Base-by-base conservation (phyloP, 2,329 filamentous ascomycete genomes). In the Lasiodiplodia hormozganensis region DNA sequence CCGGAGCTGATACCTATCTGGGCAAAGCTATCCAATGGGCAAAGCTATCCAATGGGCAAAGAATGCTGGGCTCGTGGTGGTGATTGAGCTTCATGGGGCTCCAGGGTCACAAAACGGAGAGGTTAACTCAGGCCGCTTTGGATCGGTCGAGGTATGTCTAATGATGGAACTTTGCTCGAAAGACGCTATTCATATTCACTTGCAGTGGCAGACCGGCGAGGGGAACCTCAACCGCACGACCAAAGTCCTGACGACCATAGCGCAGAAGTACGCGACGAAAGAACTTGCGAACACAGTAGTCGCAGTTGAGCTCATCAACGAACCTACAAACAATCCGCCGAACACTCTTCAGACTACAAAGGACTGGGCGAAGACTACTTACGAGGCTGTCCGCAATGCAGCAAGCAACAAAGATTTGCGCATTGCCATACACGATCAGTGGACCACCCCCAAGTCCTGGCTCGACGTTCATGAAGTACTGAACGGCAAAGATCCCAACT, bases 401-500 rank as follows among this genome's bases (percentile, higher is more conserved):
- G 74, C 81, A 2, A 76, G 82, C 53, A 82, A 81, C 16, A 75
- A 83, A 14, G 83, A 90, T n/a, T 81, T 90, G 36, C 80, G 76
- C 78, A 65, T 65, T n/a, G 67, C 36, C 21, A 77, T 91, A 38
- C 85, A 87, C 53, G 87, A 89, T 78, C 76, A 82, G 31, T 72
- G 81, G 2, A 83, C 86, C 0, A 82, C 79, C 52, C 82, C 81
- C 6, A 92, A 87, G 86, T 91, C 91, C 72, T 83, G 81, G 81
- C 52, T 69, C 36, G 69, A 72, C 11, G 69, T 77, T 49, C 71
- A 71, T 64, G 40, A 56, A 76, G 82, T 79, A 23, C 74, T 84
- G 40, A 75, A 76, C 85, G 83, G 8, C 87, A 87, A 77, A 81
- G 90, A 72, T 85, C 82, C 2, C 81, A 83, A 84, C 47, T 85